Percentiles rank a stretch among this genome's conserved stretches.
Conservation (phyloP, 257 asterid genomes). For the Petunia axillaris region DNA sequence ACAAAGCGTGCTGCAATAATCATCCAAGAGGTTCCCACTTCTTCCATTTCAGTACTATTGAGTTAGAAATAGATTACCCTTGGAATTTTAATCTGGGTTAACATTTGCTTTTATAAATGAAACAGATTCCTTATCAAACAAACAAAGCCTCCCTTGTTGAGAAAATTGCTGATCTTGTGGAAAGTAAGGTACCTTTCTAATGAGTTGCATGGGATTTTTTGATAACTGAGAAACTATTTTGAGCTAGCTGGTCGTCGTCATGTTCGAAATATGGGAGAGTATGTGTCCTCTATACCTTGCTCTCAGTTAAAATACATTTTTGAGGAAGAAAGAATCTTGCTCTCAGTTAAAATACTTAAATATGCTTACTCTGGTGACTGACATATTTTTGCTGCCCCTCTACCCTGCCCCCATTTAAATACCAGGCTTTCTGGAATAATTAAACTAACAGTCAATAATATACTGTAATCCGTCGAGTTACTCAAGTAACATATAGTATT, state of each 20-base stretch:
- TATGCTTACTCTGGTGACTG: background rate
- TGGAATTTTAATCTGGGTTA: slow-evolving; percentile 22
- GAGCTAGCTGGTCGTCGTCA: background rate
- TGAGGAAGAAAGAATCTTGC: too few species aligned
- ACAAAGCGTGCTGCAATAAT: slow-evolving; percentile 86
- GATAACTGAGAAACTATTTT: background rate
- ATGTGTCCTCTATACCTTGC: background rate
- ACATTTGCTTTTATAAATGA: slow-evolving; percentile 31
- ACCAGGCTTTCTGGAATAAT: slow-evolving; percentile 11
- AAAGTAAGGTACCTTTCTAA: slow-evolving; percentile 65
- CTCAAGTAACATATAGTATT: background rate
- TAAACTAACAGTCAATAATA: background rate
- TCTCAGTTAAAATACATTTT: background rate
- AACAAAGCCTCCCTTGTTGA: slow-evolving; percentile 94
- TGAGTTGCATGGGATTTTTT: background rate
- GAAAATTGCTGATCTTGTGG: slow-evolving; percentile 97
- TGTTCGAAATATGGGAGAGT: background rate
- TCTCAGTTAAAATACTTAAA: too few species aligned
- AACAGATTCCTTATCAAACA: slow-evolving; percentile 95
- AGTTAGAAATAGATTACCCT: background rate
- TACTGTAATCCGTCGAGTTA: background rate
- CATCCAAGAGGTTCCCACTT: slow-evolving; percentile 81
- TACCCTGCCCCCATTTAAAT: background rate
- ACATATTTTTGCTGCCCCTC: background rate
- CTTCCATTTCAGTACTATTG: slow-evolving; percentile 12